Evolutionary conservation across 2,329 filamentous ascomycete species (phyloP).

Genomic region (Pseudocercospora musae): DNA sequence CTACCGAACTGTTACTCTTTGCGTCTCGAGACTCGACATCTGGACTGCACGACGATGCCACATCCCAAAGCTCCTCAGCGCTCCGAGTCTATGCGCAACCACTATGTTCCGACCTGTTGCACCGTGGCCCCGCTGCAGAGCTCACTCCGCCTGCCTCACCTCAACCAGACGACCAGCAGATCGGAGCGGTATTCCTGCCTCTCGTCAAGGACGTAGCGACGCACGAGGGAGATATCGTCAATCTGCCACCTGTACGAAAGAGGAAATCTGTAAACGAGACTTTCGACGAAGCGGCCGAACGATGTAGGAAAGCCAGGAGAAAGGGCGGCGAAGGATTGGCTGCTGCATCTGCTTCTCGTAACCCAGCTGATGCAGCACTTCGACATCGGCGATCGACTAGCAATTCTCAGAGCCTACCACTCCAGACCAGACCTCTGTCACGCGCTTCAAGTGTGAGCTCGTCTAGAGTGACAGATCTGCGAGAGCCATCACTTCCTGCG

Average conservation of each 20-base stretch:
- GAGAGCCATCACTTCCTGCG: constrained; percentile 21
- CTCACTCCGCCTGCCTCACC: constrained; percentile 31
- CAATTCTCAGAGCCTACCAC: constrained; percentile 20
- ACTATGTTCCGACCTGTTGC: constrained; percentile 43
- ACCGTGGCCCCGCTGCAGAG: constrained; percentile 10
- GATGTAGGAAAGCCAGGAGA: constrained; percentile 41
- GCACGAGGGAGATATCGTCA: constrained; percentile 18
- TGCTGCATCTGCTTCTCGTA: constrained; percentile 39
- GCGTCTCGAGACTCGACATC: constrained; percentile 32
- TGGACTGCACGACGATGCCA: background rate
- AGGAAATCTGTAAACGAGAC: constrained; percentile 42
- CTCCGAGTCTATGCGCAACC: constrained; percentile 41
- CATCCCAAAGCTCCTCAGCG: background rate
- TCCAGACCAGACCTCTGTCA: constrained; percentile 28
- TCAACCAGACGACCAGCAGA: background rate
- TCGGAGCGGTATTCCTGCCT: constrained; percentile 28
- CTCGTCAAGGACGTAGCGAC: background rate
- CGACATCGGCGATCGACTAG: constrained; percentile 34
- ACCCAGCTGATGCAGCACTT: constrained; percentile 27
- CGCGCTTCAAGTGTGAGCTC: constrained; percentile 33
- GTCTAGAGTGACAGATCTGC: constrained; percentile 18
- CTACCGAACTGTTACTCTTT: constrained; percentile 49
- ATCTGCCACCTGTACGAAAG: constrained; percentile 36
- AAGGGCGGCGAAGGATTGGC: constrained; percentile 44
- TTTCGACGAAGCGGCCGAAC: constrained; percentile 48